Evolutionary conservation across 257 asterid species (phyloP), one percentile per base, ranked within the genome.

Genomic region (Rauvolfia tetraphylla): DNA sequence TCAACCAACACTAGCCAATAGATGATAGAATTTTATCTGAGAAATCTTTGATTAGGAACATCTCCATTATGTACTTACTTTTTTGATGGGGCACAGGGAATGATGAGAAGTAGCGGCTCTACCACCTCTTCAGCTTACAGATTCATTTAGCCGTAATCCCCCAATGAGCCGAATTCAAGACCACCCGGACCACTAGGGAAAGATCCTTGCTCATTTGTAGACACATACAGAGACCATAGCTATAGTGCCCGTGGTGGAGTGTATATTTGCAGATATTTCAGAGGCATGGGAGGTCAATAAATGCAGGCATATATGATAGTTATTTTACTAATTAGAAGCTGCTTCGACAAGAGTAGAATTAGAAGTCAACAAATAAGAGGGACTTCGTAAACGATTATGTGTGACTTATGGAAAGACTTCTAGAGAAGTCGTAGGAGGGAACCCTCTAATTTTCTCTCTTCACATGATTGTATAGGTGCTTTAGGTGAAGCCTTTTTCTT

Each of bases 401-500:
- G 42, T 20, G 49, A 51, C 10, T 25, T 10, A 23, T 53, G 42
- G 58, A 48, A 77, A 57, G 63, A 69, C 62, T 38, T n/a, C 56
- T 1, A 1, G 2, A 7, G 59, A 20, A 62, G 59, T 44, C 72
- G 7, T 17, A 46, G 23, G 39, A 38, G 25, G 20, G 27, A 23
- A 63, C 31, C 20, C 12, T 18, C 23, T 20, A 41, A 18, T 62
- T 75, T 75, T 62, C 73, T 77, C 31, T 20, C 72, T 58, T 77
- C 72, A 77, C 72, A 71, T 44, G 76, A 77, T 77, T 38, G 9
- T 38, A 20, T 9, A 11, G 49, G 51, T 36, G 72, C 42, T 67
- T 38, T 67, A 67, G 72, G 72, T 67, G 33, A 10, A 67, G 33
- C 36, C 48, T 22, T 18, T 33, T 65, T 1, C 18, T 18, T 7